Base-by-base conservation (phyloP, 306 rosid species). In the Leucaena leucocephala region DNA sequence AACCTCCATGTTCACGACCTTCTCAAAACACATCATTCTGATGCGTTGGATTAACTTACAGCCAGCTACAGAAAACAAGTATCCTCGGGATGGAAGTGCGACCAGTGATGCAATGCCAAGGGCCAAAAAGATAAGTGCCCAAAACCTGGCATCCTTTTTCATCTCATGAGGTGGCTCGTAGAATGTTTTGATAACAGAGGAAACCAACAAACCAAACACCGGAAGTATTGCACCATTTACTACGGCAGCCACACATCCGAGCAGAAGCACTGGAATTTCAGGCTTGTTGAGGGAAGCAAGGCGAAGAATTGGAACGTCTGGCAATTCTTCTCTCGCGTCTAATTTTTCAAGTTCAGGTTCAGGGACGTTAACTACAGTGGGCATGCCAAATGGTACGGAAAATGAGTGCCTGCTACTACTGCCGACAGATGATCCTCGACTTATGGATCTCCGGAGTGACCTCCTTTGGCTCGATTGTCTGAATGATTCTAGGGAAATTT, bases 251-350 rank as follows among this genome's bases (percentile, higher is more conserved):
- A 88, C 36, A 39, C 90, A 83, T 78, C 97, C 95, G 65, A 87
- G 65, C 21, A 92, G 57, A 61, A 92, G 84, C 65, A 78, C 88
- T 17, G 90, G 97, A 77, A 90, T 87, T 91, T 92, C 97, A 7
- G 91, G 94, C 81, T 90, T 92, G 86, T 92, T 92, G 5, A 90
- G 91, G 79, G 86, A 82, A 63, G 91, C 94, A 46, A 92, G 90
- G 82, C 91, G 91, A 40, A 63, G 17, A 4, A 92, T 58, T 21
- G 93, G 71, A 64, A 90, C 88, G 9, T 70, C 35, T 50, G 82
- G 88, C 58, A 70, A 45, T 58, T 79, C 15, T 68, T 84, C 59
- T 35, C 52, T 22, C 19, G 43, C 78, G 57, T 82, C 82, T 79
- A 77, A 62, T 7, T 76, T 81, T 43, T 43, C 71, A 35, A 34